Conservation (phyloP, 495 filamentous ascomycete genomes). For the Penicillium longicatenatum region DNA sequence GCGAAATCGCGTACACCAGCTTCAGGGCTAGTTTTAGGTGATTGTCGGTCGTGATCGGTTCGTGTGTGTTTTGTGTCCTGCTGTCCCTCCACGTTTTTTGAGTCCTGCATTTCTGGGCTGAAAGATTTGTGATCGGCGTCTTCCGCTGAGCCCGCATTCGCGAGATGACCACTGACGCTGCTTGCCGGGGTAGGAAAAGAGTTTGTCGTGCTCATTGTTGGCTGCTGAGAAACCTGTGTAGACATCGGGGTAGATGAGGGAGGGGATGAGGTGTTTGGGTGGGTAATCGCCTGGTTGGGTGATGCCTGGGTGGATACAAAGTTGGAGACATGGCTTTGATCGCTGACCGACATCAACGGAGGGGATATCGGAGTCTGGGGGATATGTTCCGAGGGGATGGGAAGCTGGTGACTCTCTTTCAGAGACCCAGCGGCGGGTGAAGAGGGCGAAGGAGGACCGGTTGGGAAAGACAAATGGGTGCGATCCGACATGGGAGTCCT, state of each 20-base stretch:
- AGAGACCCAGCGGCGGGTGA: constrained; percentile 42
- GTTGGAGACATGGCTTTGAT: constrained; percentile 50
- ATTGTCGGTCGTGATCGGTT: constrained; percentile 42
- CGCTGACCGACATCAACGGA: constrained; percentile 57
- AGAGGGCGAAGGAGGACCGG: constrained; percentile 47
- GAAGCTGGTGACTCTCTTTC: constrained; percentile 40
- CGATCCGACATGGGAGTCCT: constrained; percentile 48
- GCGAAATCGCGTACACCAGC: constrained; percentile 33
- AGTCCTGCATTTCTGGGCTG: constrained; percentile 24
- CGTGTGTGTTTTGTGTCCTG: constrained; percentile 34
- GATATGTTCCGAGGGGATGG: constrained; percentile 37
- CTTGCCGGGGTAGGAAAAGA: constrained; percentile 52
- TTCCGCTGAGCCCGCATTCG: constrained; percentile 32
- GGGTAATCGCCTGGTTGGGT: constrained; percentile 46
- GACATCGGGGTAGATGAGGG: constrained; percentile 51
- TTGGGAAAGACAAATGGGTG: constrained; percentile 39
- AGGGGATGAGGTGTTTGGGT: constrained; percentile 45
- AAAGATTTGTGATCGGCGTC: constrained; percentile 40
- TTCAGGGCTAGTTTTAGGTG: constrained; percentile 13
- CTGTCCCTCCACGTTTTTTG: constrained; percentile 24
- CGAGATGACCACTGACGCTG: constrained; percentile 42
- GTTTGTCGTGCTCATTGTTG: constrained; percentile 41
- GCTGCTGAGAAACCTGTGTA: constrained; percentile 48
- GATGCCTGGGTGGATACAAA: constrained; percentile 49
- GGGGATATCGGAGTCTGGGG: constrained; percentile 51